Conservation (phyloP, 257 asterid genomes). For the Buddleja alternifolia region DNA sequence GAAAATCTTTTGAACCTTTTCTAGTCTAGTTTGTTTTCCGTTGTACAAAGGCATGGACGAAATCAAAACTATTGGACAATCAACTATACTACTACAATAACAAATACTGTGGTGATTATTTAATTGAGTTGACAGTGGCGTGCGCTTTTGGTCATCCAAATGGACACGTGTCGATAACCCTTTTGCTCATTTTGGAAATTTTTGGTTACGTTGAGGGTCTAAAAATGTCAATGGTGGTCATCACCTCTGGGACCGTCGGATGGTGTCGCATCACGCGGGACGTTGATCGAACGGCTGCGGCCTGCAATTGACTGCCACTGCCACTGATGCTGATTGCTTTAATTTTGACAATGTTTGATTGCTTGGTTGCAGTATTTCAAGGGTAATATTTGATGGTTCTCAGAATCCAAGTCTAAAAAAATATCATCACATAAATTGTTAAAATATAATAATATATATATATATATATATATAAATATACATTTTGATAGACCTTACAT, state of each 20-base stretch:
- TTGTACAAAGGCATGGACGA: slow-evolving; percentile 26
- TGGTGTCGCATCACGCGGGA: slow-evolving; percentile 26
- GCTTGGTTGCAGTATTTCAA: neutral
- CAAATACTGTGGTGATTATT: slow-evolving; percentile 5
- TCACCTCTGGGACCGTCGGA: slow-evolving; percentile 25
- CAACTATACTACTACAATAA: neutral
- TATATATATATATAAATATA: too few relatives aligned
- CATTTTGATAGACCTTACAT: too few relatives aligned
- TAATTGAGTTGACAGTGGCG: slow-evolving; percentile 44
- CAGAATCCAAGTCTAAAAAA: too few relatives aligned
- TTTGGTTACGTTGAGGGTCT: slow-evolving; percentile 22
- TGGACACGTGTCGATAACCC: slow-evolving; percentile 39
- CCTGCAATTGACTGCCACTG: too few relatives aligned
- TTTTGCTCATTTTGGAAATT: slow-evolving; percentile 24
- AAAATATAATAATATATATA: too few relatives aligned
- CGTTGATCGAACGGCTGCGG: slow-evolving; percentile 28
- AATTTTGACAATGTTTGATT: neutral
- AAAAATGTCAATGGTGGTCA: slow-evolving; percentile 15
- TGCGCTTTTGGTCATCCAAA: slow-evolving; percentile 20
- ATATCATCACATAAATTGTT: too few relatives aligned
- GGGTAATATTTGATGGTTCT: too few relatives aligned
- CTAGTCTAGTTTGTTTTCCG: slow-evolving; percentile 5
- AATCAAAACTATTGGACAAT: slow-evolving; percentile 14
- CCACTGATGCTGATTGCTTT: neutral
- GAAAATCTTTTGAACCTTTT: neutral